Base-by-base conservation (phyloP, 345 rosid genomes). In the Anacardium occidentale region DNA sequence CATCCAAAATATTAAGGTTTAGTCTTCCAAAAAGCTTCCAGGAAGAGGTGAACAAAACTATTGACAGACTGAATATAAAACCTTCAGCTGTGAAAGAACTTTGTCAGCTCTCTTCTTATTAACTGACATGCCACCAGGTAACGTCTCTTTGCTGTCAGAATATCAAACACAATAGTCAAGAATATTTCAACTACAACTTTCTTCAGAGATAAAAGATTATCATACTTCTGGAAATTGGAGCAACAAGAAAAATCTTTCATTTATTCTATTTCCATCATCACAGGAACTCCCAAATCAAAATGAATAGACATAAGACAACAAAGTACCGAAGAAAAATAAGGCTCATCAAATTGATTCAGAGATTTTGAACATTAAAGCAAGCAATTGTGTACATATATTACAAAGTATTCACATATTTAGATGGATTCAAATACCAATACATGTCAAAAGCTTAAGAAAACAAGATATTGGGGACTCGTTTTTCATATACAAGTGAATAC, bases 101-200 rank as follows among this genome's bases (percentile, higher is more conserved):
- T 79, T 82, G 3, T 88, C 98, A 13, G 85, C 87, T 83, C 97
- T 87, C 78, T 88, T 90, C 79, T 79, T 85, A 57, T 92, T 94
- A 32, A 90, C 97, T 0, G 98, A 89, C 48, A 92, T 65, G 47
- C 95, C 98, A 64, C 98, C 98, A 0, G 92, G 89, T 71, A 94
- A 68, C 0, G 97, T 94, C 91, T 92, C 98, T 73, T 89, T 88
- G 83, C 97, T 94, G 88, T 74, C 73, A 72, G 40, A 64, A 47
- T 84, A 77, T 7, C 73, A 53, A 59, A 14, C 13, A 47, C 21
- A 50, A 10, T 67, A 48, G 48, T 70, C 62, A 71, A 75, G 47
- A 75, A 54, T 56, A 26, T 66, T 52, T 47, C 26, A 10, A n/a
- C 15, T 25, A 45, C 29, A 45, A 13, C 22, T 25, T 11, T 54